These are phyloP conservation scores for Rubroshorea leprosula DNA, from an alignment of 345 rosid genomes.

Conservation along the genomic window DNA sequence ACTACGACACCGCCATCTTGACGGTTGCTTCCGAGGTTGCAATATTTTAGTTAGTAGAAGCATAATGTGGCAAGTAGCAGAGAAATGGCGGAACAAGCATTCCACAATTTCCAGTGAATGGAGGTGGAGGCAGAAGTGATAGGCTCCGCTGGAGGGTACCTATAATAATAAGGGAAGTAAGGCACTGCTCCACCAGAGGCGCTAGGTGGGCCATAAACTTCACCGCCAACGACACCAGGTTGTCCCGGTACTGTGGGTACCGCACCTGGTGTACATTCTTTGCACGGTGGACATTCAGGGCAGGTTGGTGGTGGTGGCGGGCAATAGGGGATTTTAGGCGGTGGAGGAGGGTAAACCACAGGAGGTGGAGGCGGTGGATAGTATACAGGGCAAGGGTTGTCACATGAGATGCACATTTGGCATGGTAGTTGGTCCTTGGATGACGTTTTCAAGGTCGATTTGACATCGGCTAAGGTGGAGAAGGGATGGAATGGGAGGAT, in stretches of 20 bases:
- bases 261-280: background rate
- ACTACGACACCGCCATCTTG: too few species aligned
- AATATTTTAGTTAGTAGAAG: slow-evolving; percentile 4
- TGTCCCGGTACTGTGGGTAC: background rate
- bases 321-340: slow-evolving; percentile 15
- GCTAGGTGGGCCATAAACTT: slow-evolving; percentile 17
- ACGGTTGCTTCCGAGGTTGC: too few species aligned
- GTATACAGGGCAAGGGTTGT: slow-evolving; percentile 25
- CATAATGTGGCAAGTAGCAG: background rate
- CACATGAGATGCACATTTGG: slow-evolving; percentile 30
- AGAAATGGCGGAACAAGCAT: background rate
- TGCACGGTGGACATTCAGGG: slow-evolving; percentile 4
- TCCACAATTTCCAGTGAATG: background rate
- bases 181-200: background rate
- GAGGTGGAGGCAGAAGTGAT: background rate
- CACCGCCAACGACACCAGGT: slow-evolving; percentile 17
- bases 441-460: background rate
- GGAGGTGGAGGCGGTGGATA: slow-evolving; percentile 29
- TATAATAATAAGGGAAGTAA: slow-evolving; percentile 22
- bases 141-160: slow-evolving; percentile 20
- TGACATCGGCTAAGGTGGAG: slow-evolving; percentile 5
- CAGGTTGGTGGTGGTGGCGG: slow-evolving; percentile 23
- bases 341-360: slow-evolving; percentile 14
- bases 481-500: slow-evolving; percentile 7
- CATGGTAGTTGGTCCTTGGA: slow-evolving; percentile 31